Base-by-base conservation (phyloP, 148 eudicot genomes). In the Cornus suecica region DNA sequence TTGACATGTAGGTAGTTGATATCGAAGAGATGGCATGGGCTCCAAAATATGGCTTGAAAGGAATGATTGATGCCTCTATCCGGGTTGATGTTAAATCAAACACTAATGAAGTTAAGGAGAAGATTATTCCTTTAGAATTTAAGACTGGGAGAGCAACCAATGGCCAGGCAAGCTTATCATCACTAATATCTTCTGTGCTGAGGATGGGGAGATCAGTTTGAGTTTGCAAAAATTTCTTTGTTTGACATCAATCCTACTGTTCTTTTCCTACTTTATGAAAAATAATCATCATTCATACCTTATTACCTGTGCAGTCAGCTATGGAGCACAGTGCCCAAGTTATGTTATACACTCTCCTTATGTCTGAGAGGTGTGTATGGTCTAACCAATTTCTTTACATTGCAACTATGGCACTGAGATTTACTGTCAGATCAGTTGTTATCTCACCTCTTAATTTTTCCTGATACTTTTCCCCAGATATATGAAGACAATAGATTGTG, bases 21-120 rank as follows among this genome's bases (percentile, higher is more conserved):
- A 95, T 95, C 71, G 99, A 95, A 83, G 99, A 95, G 84, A 93
- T 96, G 98, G 98, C 91, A 60, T 96, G 99, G 99, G 98, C 98
- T 65, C 99, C 98, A 64, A 96, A 90, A 76, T 96, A 91, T 81
- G 99, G 99, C 31, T 78, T 96, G 84, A 96, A 96, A 85, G 99
- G 99, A 79, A 84, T 96, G 86, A 88, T 96, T 80, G 99, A 96
- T 85, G 99, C 99, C 70, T 93, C 99, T 71, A 29, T 96, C 74
- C 83, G 80, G 68, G 97, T 96, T 69, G 76, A 79, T 67, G 69
- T 76, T 67, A 83, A 66, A 79, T 84, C 87, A 14, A 81, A 80
- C 72, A 58, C 76, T 27, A 22, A 58, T 48, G 82, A 84, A 69
- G 74, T 74, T 65, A 72, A 60, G 62, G 97, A 91, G 83, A 87